Evolutionary conservation across 2,329 filamentous ascomycete species (phyloP).

Genomic region (Cryphonectria parasitica): DNA sequence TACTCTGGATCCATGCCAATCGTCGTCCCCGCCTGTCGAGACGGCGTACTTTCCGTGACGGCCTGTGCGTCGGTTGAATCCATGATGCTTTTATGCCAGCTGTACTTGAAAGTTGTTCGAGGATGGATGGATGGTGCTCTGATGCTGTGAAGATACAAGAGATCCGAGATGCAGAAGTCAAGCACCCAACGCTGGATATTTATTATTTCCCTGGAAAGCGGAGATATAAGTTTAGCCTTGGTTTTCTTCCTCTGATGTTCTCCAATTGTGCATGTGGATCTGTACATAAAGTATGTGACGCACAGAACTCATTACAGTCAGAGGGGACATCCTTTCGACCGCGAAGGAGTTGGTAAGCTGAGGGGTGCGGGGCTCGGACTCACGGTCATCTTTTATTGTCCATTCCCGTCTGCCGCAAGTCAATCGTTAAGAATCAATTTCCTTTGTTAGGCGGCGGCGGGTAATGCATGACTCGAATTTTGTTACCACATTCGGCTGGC

Average conservation of each 20-base stretch:
- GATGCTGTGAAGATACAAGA: neutral
- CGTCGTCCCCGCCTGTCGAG: neutral
- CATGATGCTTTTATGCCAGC: neutral
- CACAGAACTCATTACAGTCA: neutral
- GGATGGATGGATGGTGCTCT: neutral
- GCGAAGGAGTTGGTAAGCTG: neutral
- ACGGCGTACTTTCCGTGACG: neutral
- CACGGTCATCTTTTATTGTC: neutral
- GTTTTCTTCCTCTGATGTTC: neutral
- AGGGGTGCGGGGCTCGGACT: neutral
- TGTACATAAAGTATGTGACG: neutral
- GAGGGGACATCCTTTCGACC: neutral
- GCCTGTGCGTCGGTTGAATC: neutral
- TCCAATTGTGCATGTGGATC: neutral
- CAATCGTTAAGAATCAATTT: neutral
- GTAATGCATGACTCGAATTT: neutral
- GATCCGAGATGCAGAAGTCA: neutral
- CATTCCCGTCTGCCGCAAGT: no score
- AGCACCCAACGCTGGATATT: neutral
- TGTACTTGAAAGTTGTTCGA: neutral
- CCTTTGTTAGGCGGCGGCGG: neutral
- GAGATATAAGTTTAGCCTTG: neutral
- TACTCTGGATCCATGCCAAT: constrained; percentile 13
- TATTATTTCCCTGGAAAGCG: neutral
- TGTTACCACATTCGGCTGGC: neutral